Base-by-base conservation (phyloP, 148 eudicot species). In the Chenopodium berlandieri region DNA sequence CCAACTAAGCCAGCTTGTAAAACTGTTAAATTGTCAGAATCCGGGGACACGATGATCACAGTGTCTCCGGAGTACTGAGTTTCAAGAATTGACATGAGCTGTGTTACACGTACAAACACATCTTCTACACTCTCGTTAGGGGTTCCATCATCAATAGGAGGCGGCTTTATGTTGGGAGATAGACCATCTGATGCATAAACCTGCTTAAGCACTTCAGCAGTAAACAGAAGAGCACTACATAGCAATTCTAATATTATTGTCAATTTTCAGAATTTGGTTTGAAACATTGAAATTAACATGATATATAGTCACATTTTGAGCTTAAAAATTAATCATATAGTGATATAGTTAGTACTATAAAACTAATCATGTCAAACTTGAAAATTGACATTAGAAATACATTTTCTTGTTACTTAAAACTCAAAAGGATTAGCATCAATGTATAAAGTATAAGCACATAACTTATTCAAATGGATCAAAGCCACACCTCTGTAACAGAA, bases 101-200 rank as follows among this genome's bases (percentile, higher is more conserved):
- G 99, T 60, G 98, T 94, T 17, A 96, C 97, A 4, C 99, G 99
- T 68, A 96, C 99, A 88, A 96, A 94, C 58, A 96, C 99, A 71
- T 96, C 99, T 3, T 88, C 87, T 0, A 94, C 97, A n/a, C 99
- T 96, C 87, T 96, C 99, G 58, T 96, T 96, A 71, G 99, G 99
- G 44, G 99, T 96, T 79, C 99, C 99, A 62, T 96, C 99, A 83
- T 86, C 77, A 19, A 89, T 88, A 8, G 99, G 97, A 12, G 99
- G 99, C 34, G 99, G 99, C 84, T 94, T 96, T 23, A 89, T 85
- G 80, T 79, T 90, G n/a, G 91, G 81, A 69, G 99, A 96, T 50
- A 94, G 76, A 67, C 87, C 84, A 83, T 96, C 99, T 34, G 89
- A 86, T 81, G 87, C 95, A 87, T 96, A 94, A 23, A 96, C 92